phyloP scores from a whole-genome alignment of 495 filamentous ascomycete genomes.

The Staphylotrichum longicolle region DNA sequence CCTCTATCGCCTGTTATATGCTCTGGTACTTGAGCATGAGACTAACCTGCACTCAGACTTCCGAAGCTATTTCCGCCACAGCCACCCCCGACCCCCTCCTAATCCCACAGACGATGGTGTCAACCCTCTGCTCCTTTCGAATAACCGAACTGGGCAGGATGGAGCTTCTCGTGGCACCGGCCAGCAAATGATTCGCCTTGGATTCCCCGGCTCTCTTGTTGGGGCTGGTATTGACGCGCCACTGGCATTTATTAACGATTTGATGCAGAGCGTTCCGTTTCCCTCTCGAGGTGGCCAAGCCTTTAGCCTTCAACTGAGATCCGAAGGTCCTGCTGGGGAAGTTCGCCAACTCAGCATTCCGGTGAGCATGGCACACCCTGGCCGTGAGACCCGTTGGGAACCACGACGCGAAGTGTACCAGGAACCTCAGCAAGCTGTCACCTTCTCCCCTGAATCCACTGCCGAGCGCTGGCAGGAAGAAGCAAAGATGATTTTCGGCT shows the following conservation, averaged over 20 bases:
- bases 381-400: conserved; percentile 41
- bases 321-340: conserved; percentile 36
- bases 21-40: not conserved
- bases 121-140: conserved; percentile 68
- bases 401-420: conserved; percentile 44
- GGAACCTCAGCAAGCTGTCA: conserved; percentile 57
- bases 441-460: conserved; percentile 69
- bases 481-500: conserved; percentile 78
- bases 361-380: conserved; percentile 20
- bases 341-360: conserved; percentile 40
- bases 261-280: conserved; percentile 34
- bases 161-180: conserved; percentile 33
- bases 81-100: conserved; percentile 28
- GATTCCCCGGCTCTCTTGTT: conserved; percentile 31
- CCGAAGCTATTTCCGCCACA: conserved; percentile 36
- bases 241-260: conserved; percentile 44
- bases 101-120: conserved; percentile 65
- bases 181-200: conserved; percentile 37
- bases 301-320: conserved; percentile 46
- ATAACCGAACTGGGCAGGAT: conserved; percentile 37
- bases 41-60: conserved; percentile 37
- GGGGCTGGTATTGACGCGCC: conserved; percentile 34
- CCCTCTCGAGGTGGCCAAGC: conserved; percentile 39
- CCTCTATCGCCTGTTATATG: not conserved
- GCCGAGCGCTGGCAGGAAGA: conserved; percentile 84